These are phyloP conservation scores for Taxawa tesnikishii DNA, from an alignment of 2,329 filamentous ascomycete species.

Conservation along the genomic window DNA sequence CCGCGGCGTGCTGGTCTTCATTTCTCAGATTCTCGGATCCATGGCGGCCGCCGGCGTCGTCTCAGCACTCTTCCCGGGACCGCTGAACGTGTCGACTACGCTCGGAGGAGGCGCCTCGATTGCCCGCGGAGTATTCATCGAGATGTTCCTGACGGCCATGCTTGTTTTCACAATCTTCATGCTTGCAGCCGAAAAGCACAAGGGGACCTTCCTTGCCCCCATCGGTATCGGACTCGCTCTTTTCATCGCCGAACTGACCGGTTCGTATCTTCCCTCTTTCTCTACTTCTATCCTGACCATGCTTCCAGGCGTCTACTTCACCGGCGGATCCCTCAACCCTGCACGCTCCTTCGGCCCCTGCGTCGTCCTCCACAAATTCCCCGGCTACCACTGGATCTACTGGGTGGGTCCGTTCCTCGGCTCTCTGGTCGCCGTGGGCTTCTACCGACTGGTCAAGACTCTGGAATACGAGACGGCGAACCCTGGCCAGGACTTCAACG, in stretches of 20 bases:
- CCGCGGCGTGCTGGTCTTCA: constrained; percentile 28
- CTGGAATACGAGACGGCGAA: constrained; percentile 40
- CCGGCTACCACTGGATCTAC: constrained; percentile 33
- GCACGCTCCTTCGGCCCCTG: constrained; percentile 21
- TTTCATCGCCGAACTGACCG: constrained; percentile 33
- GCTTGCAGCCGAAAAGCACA: constrained; percentile 30
- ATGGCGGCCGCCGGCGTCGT: constrained; percentile 34
- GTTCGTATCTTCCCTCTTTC: constrained; percentile 12
- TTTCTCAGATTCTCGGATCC: constrained; percentile 32
- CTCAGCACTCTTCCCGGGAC: constrained; percentile 30
- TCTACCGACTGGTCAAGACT: constrained; percentile 36
- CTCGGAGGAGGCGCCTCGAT: constrained; percentile 30
- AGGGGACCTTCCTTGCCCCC: constrained; percentile 27
- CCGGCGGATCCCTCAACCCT: constrained; percentile 24
- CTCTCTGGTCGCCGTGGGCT: constrained; percentile 31
- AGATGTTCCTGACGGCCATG: constrained; percentile 38
- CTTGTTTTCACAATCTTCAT: constrained; percentile 38
- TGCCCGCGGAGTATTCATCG: constrained; percentile 34
- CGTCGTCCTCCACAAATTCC: constrained; percentile 16
- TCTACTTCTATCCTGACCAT: background rate
- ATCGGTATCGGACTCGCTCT: constrained; percentile 30
- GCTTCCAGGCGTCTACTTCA: constrained; percentile 29
- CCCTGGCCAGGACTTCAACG: constrained; percentile 34
- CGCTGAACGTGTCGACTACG: constrained; percentile 31
- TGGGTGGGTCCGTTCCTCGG: constrained; percentile 37